These are phyloP conservation scores for Anacardium occidentale DNA, from an alignment of 345 rosid species.

Conservation along the genomic window DNA sequence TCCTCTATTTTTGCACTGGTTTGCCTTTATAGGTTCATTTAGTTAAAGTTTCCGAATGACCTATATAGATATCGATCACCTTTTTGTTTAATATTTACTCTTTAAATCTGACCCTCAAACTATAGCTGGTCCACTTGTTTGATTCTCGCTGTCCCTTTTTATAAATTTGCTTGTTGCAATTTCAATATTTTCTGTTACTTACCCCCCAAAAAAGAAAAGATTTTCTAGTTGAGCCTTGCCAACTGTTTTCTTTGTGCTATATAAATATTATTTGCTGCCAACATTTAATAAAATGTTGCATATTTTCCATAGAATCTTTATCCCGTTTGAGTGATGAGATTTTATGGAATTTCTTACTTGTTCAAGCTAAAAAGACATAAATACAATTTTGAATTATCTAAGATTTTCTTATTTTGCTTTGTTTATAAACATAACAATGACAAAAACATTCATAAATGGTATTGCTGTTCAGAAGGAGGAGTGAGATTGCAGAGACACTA, in stretches of 20 bases:
- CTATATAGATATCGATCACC: too few species aligned
- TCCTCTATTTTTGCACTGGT: too few species aligned
- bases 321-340: not conserved
- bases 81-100: too few species aligned
- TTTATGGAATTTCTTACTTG: not conserved
- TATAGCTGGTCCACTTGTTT: too few species aligned
- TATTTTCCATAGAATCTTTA: not conserved
- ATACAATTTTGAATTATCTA: not conserved
- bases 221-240: not conserved
- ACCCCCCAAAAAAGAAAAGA: too few species aligned
- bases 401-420: not conserved
- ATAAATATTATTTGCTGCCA: not conserved
- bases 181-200: too few species aligned
- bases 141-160: too few species aligned
- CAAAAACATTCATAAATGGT: not conserved
- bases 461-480: slow-evolving; percentile 70
- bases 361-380: not conserved
- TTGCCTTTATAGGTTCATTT: too few species aligned
- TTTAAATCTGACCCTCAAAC: too few species aligned
- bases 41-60: too few species aligned
- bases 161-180: too few species aligned
- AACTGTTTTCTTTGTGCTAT: not conserved
- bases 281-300: not conserved
- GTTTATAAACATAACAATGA: not conserved
- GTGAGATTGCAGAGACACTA: slow-evolving; percentile 82